Percentiles rank a stretch among this genome's conserved stretches.
phyloP scores from a whole-genome alignment of 2,329 filamentous ascomycete genomes.

The Rachicladosporium sp. region DNA sequence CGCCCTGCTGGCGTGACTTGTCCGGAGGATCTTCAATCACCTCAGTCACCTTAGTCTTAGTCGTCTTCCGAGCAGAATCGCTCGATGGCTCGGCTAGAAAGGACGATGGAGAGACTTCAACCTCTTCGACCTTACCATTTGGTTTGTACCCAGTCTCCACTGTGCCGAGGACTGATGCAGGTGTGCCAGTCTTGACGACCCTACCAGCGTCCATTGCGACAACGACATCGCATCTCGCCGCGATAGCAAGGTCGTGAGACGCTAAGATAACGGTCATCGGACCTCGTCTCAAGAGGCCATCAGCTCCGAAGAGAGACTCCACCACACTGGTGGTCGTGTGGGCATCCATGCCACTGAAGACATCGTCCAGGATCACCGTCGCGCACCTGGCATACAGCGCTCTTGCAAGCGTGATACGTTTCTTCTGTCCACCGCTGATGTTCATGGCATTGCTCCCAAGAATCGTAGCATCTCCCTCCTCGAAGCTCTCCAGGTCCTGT shows the following conservation, averaged over 20 bases:
- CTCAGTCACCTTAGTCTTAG: neutral
- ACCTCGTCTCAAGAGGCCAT: conserved; percentile 33
- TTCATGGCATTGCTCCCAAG: conserved; percentile 29
- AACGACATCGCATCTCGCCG: no score
- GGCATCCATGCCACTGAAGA: conserved; percentile 39
- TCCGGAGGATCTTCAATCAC: conserved; percentile 25
- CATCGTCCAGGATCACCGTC: conserved; percentile 39
- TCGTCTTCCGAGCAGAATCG: no score
- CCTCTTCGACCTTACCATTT: no score
- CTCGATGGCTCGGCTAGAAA: no score
- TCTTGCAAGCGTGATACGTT: conserved; percentile 32
- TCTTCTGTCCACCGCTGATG: conserved; percentile 30
- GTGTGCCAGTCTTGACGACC: no score
- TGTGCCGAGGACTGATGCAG: no score
- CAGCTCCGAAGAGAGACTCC: conserved; percentile 32
- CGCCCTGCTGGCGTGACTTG: conserved; percentile 29
- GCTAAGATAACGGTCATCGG: conserved; percentile 25
- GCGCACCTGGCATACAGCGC: conserved; percentile 36
- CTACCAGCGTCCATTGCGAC: no score
- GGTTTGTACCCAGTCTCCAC: no score
- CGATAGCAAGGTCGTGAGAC: no score
- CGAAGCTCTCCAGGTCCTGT: conserved; percentile 35
- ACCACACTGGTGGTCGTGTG: conserved; percentile 39
- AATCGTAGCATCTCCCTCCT: conserved; percentile 35
- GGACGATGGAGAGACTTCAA: no score